phyloP scores from a whole-genome alignment of 75 land plant genomes.

The Larix kaempferi region DNA sequence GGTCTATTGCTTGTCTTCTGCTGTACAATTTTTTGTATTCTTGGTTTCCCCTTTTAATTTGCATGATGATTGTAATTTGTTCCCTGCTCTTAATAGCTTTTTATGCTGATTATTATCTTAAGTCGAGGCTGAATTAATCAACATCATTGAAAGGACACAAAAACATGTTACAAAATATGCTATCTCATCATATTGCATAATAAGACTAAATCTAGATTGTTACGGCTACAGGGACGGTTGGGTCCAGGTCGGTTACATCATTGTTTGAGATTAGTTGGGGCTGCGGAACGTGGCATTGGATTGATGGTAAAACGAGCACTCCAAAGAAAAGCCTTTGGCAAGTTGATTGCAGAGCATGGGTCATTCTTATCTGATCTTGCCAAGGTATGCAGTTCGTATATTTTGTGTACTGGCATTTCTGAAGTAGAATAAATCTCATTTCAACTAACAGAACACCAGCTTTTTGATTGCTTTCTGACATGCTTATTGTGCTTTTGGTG shows the following conservation, averaged over 20 bases:
- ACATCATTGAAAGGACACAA: not conserved
- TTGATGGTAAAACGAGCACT: conserved; percentile 80
- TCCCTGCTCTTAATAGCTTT: not conserved
- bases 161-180: too few species aligned
- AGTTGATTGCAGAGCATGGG: conserved; percentile 86
- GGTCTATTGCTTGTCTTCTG: too few species aligned
- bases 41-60: not conserved
- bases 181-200: too few species aligned
- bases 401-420: not conserved
- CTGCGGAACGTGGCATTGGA: conserved; percentile 97
- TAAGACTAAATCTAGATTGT: not conserved
- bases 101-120: not conserved
- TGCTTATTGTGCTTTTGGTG: not conserved
- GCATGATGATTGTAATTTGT: not conserved
- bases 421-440: not conserved
- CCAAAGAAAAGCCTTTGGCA: conserved; percentile 80
- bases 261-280: conserved; percentile 93
- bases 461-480: not conserved
- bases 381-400: conserved; percentile 40
- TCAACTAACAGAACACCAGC: not conserved
- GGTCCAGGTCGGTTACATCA: conserved; percentile 99
- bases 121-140: not conserved
- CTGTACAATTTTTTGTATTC: not conserved
- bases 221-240: conserved; percentile 75
- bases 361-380: conserved; percentile 86